phyloP scores from a whole-genome alignment of 2,329 filamentous ascomycete genomes.

The Cladorrhinum sp. region DNA sequence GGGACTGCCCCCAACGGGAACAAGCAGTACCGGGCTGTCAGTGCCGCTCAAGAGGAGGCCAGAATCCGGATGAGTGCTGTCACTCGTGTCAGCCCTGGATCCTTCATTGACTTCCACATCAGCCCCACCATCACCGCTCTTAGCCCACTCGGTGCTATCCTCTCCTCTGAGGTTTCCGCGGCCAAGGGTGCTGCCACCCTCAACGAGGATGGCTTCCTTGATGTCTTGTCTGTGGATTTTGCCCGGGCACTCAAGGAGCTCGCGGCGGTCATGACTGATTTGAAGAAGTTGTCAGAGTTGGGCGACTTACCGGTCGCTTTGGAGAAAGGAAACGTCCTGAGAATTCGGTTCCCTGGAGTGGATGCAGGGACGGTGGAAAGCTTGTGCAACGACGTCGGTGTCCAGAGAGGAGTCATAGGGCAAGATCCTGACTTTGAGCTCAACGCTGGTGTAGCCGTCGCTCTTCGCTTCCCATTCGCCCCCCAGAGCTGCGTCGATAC shows the following conservation, averaged over 20 bases:
- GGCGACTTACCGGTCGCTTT: constrained; percentile 82
- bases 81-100: constrained; percentile 61
- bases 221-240: constrained; percentile 84
- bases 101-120: constrained; percentile 83
- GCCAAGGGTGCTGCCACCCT: constrained; percentile 57
- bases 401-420: constrained; percentile 72
- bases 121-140: constrained; percentile 89
- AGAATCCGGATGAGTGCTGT: constrained; percentile 61
- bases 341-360: constrained; percentile 87
- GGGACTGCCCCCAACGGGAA: constrained; percentile 71
- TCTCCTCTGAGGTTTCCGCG: constrained; percentile 42
- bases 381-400: constrained; percentile 82
- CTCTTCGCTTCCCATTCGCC: constrained; percentile 83
- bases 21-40: constrained; percentile 76
- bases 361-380: constrained; percentile 78
- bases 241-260: constrained; percentile 82
- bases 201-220: constrained; percentile 79
- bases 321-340: constrained; percentile 63
- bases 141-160: constrained; percentile 61
- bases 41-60: constrained; percentile 69
- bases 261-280: constrained; percentile 72
- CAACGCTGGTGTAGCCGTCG: constrained; percentile 66
- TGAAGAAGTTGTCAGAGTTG: constrained; percentile 71
- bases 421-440: constrained; percentile 74
- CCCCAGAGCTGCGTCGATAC: constrained; percentile 47